Evolutionary conservation across 305 asterid genomes (phyloP).

Genomic region (Rubia tinctorum): DNA sequence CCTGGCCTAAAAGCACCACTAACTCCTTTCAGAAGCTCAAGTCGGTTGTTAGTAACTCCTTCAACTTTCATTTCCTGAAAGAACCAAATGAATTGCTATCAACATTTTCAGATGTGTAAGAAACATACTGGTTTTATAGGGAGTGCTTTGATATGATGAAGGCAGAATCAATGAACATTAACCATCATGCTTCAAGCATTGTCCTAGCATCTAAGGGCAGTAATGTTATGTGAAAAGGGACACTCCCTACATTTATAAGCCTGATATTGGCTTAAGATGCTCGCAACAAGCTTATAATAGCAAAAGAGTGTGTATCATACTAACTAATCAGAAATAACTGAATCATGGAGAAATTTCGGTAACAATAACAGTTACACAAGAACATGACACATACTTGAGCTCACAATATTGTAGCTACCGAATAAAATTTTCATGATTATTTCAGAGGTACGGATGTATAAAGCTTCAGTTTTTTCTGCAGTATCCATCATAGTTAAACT

Average conservation of each 20-base stretch:
- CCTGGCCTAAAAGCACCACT: slow-evolving; percentile 87
- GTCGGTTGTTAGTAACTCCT: slow-evolving; percentile 45
- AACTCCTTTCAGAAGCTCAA: slow-evolving; percentile 59
- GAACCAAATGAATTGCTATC: not conserved
- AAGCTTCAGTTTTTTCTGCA: not conserved
- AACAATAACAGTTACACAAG: not conserved
- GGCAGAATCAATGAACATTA: not conserved
- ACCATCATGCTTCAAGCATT: not conserved
- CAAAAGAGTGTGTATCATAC: not conserved
- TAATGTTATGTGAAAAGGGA: not conserved
- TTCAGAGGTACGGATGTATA: not conserved
- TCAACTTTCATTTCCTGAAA: slow-evolving; percentile 62
- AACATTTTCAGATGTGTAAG: not conserved
- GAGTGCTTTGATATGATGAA: not conserved
- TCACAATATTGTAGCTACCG: not conserved
- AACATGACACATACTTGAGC: not conserved
- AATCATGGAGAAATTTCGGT: not conserved
- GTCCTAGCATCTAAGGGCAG: not conserved
- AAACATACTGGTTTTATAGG: not conserved
- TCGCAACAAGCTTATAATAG: not conserved
- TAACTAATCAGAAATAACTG: not conserved
- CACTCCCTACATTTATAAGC: not conserved
- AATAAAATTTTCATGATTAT: not conserved
- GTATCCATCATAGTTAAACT: not conserved
- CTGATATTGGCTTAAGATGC: not conserved